These are phyloP conservation scores for Kandelia obovata DNA, from an alignment of 345 rosid genomes.

Conservation along the genomic window DNA sequence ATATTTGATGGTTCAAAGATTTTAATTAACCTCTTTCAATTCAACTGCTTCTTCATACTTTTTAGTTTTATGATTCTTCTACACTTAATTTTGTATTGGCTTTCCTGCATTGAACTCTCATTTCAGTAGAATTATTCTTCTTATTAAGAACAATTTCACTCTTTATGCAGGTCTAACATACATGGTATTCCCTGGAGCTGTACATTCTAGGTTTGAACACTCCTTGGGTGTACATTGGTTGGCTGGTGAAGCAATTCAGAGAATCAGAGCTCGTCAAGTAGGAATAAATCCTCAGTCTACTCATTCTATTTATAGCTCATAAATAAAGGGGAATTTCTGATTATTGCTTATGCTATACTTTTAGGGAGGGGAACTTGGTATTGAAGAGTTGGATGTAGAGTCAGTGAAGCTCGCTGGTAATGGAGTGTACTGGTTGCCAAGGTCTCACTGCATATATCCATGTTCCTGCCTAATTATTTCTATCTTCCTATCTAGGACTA, in stretches of 20 bases:
- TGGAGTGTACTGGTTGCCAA: not conserved
- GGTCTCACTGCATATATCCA: not conserved
- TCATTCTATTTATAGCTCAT: not conserved
- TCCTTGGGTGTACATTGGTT: slow-evolving; percentile 29
- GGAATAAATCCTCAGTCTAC: slow-evolving; percentile 6
- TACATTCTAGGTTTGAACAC: slow-evolving; percentile 37
- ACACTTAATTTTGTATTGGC: too few relatives aligned
- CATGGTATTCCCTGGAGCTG: slow-evolving; percentile 35
- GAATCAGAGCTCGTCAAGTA: slow-evolving; percentile 24
- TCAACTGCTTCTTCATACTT: not conserved
- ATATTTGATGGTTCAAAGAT: too few relatives aligned
- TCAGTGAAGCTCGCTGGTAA: slow-evolving; percentile 36
- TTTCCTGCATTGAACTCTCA: not conserved
- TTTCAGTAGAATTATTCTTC: not conserved
- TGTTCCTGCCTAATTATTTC: not conserved
- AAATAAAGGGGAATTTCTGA: slow-evolving; percentile 1
- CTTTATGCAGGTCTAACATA: slow-evolving; percentile 25
- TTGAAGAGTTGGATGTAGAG: slow-evolving; percentile 18
- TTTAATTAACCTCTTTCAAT: not conserved
- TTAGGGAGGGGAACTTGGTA: slow-evolving; percentile 22
- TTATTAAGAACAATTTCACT: not conserved
- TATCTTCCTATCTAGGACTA: slow-evolving; percentile 14
- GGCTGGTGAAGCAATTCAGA: slow-evolving; percentile 25
- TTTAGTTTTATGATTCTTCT: not conserved
- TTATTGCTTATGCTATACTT: not conserved